Evolutionary conservation across 768 basidiomycete genomes (phyloP).

Genomic region (Amanita exitialis): DNA sequence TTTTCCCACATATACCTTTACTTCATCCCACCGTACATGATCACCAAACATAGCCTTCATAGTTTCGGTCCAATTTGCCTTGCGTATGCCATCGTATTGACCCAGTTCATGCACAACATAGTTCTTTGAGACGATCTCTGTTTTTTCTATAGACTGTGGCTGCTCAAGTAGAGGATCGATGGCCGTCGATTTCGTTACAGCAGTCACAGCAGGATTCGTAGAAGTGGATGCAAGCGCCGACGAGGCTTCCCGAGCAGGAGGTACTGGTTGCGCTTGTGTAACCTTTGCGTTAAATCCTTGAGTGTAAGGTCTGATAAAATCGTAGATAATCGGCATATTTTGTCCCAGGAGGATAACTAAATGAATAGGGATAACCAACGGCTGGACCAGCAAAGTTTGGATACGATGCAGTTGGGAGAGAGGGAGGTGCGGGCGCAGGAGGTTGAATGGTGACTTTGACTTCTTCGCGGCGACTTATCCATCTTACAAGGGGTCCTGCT

Average conservation of each 20-base stretch:
- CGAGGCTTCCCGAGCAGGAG: constrained; percentile 4
- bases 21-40: constrained; percentile 71
- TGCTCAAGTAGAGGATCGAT: constrained; percentile 7
- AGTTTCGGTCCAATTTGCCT: constrained; percentile 60
- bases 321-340: neutral
- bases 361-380: constrained; percentile 4
- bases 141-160: constrained; percentile 25
- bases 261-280: neutral
- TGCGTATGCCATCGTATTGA: constrained; percentile 33
- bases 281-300: neutral
- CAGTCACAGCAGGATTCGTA: neutral
- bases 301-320: neutral
- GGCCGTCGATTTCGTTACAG: neutral
- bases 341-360: neutral
- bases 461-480: constrained; percentile 59
- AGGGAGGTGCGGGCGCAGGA: constrained; percentile 16
- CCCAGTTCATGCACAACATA: constrained; percentile 61
- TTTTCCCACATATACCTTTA: constrained; percentile 56
- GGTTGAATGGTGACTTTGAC: constrained; percentile 34
- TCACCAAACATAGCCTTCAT: constrained; percentile 82
- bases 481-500: constrained; percentile 60
- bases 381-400: neutral
- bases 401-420: constrained; percentile 8
- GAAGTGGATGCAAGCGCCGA: neutral
- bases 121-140: constrained; percentile 47